A percentile compares a stretch with the other conserved stretches of the same genome.
Evolutionary conservation across 2,329 filamentous ascomycete species (phyloP).

Genomic region (Colletotrichum kahawae): DNA sequence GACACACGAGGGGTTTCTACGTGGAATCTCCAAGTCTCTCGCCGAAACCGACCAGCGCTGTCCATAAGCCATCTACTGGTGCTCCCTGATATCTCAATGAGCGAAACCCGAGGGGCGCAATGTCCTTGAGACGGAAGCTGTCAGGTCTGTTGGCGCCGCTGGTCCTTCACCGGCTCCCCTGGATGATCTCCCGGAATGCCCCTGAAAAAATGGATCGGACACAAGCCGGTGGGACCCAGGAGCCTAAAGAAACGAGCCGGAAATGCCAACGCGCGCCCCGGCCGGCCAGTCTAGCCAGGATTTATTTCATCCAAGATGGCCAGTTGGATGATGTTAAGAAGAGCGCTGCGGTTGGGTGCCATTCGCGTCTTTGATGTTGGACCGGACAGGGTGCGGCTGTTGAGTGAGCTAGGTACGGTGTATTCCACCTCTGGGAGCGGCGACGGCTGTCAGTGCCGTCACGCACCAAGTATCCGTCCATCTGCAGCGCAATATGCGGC

Average conservation of each 20-base stretch:
- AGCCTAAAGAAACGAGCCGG: constrained; percentile 21
- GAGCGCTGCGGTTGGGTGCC: neutral
- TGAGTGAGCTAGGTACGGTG: neutral
- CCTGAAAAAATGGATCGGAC: constrained; percentile 21
- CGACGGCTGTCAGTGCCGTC: neutral
- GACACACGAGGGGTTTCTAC: neutral
- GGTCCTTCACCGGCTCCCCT: constrained; percentile 16
- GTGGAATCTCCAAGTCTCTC: neutral
- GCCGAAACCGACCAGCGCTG: neutral
- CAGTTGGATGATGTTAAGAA: neutral
- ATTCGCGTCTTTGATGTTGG: neutral
- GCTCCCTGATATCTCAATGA: neutral
- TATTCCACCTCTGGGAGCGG: neutral
- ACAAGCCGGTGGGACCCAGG: constrained; percentile 17
- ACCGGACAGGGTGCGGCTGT: neutral
- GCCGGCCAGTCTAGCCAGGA: constrained; percentile 10
- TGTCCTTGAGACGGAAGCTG: neutral
- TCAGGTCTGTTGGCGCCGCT: neutral
- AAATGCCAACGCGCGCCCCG: constrained; percentile 12
- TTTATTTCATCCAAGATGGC: neutral
- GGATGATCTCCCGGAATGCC: constrained; percentile 23
- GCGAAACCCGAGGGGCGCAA: neutral
- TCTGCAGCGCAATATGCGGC: neutral
- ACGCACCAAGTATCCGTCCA: neutral
- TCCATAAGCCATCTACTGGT: neutral